phyloP scores from a whole-genome alignment of 1,139 yeast genomes.

The Blastobotrys persicus region DNA sequence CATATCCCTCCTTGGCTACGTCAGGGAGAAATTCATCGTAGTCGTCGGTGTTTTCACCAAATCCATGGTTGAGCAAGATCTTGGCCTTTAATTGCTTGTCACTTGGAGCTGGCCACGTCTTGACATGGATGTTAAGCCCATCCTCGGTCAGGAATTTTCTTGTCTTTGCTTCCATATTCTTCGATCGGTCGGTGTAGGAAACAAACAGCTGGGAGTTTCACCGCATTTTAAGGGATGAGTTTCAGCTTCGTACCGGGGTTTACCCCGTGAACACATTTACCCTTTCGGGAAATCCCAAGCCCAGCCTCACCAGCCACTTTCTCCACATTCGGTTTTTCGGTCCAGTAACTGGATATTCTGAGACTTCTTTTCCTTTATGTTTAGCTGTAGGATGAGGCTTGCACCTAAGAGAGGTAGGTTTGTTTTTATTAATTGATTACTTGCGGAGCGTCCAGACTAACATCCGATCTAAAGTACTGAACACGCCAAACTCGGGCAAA shows the following conservation, averaged over 20 bases:
- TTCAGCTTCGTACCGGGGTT: background rate
- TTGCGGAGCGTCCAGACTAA: too few relatives aligned
- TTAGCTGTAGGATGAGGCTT: too few relatives aligned
- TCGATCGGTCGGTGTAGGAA: background rate
- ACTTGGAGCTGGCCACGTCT: slow-evolving; percentile 26
- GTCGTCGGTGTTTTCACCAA: slow-evolving; percentile 55
- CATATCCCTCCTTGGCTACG: slow-evolving; percentile 62
- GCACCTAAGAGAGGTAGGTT: too few relatives aligned
- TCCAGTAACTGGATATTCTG: background rate
- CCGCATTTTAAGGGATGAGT: background rate
- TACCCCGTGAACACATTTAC: background rate
- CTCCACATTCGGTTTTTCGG: background rate
- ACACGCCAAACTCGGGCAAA: too few relatives aligned
- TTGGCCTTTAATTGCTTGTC: slow-evolving; percentile 49
- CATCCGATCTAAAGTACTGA: too few relatives aligned
- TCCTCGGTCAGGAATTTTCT: slow-evolving; percentile 15
- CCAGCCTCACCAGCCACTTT: background rate
- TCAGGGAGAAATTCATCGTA: slow-evolving; percentile 61
- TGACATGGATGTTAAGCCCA: slow-evolving; percentile 24
- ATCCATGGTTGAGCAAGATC: slow-evolving; percentile 64
- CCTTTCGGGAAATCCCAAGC: background rate
- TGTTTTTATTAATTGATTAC: too few relatives aligned
- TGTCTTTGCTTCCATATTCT: background rate
- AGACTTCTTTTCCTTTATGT: background rate
- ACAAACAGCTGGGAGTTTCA: background rate